Conservation (phyloP, 192 early-diverging fungal genomes). For the Gryganskiella cystojenkinii region DNA sequence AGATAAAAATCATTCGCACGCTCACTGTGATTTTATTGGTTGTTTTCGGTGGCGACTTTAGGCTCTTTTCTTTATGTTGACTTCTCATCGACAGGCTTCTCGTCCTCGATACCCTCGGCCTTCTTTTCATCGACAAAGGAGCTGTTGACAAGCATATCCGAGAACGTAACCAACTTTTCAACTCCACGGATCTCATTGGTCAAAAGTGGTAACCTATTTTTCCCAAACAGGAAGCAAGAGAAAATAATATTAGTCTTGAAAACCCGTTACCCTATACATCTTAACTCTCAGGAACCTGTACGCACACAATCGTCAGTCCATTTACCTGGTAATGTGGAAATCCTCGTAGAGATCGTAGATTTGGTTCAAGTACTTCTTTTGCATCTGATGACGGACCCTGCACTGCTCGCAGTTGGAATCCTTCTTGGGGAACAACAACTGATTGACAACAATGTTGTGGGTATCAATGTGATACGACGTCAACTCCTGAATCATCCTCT, state of each 20-base stretch:
- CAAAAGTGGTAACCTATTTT: conserved; percentile 88
- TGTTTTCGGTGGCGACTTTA: no score
- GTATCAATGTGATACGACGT: conserved; percentile 98
- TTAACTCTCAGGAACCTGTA: no score
- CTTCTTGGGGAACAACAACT: conserved; percentile 94
- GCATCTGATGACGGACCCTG: conserved; percentile 95
- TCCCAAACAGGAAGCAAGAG: conserved; percentile 7
- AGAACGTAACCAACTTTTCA: conserved; percentile 92
- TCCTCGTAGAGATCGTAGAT: conserved; percentile 99
- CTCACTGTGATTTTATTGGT: no score
- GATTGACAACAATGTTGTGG: conserved; percentile 99
- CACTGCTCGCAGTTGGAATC: conserved; percentile 90
- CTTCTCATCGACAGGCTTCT: conserved; percentile 22
- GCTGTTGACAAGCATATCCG: conserved; percentile 85
- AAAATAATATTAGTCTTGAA: neutral
- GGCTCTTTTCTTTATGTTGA: no score
- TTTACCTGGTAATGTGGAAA: conserved; percentile 82
- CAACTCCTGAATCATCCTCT: conserved; percentile 99
- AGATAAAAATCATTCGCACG: no score
- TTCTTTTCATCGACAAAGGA: conserved; percentile 46
- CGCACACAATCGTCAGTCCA: no score
- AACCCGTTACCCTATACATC: no score
- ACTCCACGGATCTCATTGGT: conserved; percentile 97
- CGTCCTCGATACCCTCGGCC: conserved; percentile 44
- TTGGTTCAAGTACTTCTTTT: conserved; percentile 98